Conservation (phyloP, 2,329 filamentous ascomycete species). For the Metarhizium humberi region DNA sequence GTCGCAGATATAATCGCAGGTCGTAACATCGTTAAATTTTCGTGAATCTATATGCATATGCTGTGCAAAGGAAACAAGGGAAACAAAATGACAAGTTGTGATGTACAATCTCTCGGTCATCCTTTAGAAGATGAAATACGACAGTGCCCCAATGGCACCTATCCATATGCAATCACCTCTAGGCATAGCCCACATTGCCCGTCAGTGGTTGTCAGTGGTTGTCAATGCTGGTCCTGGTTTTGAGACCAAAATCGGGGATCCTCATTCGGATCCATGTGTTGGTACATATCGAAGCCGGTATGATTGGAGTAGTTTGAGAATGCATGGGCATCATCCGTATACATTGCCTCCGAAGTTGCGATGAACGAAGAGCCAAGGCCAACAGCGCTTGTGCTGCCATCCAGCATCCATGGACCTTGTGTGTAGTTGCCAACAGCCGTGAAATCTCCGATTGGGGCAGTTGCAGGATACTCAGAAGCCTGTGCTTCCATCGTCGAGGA, state of each 20-base stretch:
- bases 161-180: neutral
- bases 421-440: neutral
- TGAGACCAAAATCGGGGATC: neutral
- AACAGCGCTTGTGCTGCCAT: neutral
- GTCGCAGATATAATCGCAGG: neutral
- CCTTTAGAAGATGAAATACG: neutral
- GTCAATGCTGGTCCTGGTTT: neutral
- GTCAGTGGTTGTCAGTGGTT: too few relatives aligned
- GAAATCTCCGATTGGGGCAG: neutral
- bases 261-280: neutral
- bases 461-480: neutral
- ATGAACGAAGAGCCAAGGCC: neutral
- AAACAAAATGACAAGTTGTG: neutral
- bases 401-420: neutral
- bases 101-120: neutral
- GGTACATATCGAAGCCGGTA: neutral
- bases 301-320: slow-evolving; percentile 1
- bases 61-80: neutral
- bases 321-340: neutral
- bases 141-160: neutral
- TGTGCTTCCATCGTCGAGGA: neutral
- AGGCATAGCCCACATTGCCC: neutral
- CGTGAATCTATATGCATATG: neutral
- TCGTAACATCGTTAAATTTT: neutral
- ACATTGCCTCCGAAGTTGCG: neutral